phyloP scores from a whole-genome alignment of 106 monocot genomes.

The Acorus gramineus region DNA sequence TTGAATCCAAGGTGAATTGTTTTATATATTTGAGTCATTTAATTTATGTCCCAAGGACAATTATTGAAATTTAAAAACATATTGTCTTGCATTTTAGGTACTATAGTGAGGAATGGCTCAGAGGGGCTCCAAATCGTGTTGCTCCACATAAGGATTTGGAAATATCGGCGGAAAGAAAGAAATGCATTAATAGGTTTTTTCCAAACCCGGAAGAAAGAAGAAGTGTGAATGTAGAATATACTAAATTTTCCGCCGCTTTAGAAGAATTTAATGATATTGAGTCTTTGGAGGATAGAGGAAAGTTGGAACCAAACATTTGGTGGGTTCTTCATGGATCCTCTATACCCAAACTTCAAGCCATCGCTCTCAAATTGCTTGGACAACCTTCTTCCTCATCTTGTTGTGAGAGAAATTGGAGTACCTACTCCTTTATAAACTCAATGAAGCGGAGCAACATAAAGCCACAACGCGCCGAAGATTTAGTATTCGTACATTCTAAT shows the following conservation, averaged over 20 bases:
- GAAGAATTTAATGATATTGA: neutral
- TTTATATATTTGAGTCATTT: neutral
- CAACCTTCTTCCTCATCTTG: too few species aligned
- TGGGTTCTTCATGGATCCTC: too few species aligned
- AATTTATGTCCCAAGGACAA: neutral
- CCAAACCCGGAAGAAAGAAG: neutral
- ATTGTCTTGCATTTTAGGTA: neutral
- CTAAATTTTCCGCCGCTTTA: neutral
- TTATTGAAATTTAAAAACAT: neutral
- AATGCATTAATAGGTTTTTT: neutral
- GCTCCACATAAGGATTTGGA: conserved; percentile 1
- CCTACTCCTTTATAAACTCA: too few species aligned
- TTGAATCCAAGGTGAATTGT: conserved; percentile 3
- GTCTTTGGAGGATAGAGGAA: neutral
- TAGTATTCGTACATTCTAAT: too few species aligned
- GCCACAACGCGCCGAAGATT: too few species aligned
- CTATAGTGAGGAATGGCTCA: neutral
- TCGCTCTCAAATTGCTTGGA: too few species aligned
- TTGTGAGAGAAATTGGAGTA: too few species aligned
- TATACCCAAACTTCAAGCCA: too few species aligned
- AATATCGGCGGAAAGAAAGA: conserved; percentile 1
- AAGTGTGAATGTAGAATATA: neutral
- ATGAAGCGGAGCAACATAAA: too few species aligned
- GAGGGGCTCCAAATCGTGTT: neutral
- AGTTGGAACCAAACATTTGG: too few species aligned